Conservation (phyloP, 352 stramenopile genomes). For the Phytophthora multivora region DNA sequence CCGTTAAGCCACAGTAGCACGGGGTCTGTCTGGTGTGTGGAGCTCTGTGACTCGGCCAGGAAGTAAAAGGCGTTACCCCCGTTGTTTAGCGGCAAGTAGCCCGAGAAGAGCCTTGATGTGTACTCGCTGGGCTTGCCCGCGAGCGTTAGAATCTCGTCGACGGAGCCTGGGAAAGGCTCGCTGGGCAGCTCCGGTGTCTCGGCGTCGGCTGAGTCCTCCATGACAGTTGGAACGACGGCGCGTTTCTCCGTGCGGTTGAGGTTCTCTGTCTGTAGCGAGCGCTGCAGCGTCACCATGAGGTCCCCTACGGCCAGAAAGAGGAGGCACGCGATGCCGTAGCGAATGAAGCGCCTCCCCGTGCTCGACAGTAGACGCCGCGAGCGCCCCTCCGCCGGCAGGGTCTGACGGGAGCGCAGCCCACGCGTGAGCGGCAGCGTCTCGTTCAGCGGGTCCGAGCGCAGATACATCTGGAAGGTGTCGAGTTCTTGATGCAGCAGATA, state of each 20-base stretch:
- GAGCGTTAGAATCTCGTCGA: constrained; percentile 55
- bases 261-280: constrained; percentile 32
- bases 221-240: constrained; percentile 11
- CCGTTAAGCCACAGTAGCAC: constrained; percentile 78
- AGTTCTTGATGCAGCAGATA: neutral
- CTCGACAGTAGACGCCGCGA: constrained; percentile 30
- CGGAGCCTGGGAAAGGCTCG: constrained; percentile 37
- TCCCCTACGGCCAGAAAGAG: constrained; percentile 35
- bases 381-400: constrained; percentile 4
- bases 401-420: constrained; percentile 30
- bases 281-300: constrained; percentile 42
- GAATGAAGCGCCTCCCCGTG: constrained; percentile 25
- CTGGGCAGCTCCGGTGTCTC: constrained; percentile 1
- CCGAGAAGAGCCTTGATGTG: constrained; percentile 56
- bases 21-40: constrained; percentile 40
- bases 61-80: constrained; percentile 75
- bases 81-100: constrained; percentile 58
- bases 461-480: constrained; percentile 15
- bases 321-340: constrained; percentile 28
- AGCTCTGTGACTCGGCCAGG: constrained; percentile 65
- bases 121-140: constrained; percentile 56
- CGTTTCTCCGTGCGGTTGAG: constrained; percentile 19
- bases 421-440: constrained; percentile 43
- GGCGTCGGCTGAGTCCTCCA: constrained; percentile 25
- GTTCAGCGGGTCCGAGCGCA: constrained; percentile 24